Base-by-base conservation (phyloP, 1,284 basidiomycete species). In the Kalmanozyma brasiliensis region DNA sequence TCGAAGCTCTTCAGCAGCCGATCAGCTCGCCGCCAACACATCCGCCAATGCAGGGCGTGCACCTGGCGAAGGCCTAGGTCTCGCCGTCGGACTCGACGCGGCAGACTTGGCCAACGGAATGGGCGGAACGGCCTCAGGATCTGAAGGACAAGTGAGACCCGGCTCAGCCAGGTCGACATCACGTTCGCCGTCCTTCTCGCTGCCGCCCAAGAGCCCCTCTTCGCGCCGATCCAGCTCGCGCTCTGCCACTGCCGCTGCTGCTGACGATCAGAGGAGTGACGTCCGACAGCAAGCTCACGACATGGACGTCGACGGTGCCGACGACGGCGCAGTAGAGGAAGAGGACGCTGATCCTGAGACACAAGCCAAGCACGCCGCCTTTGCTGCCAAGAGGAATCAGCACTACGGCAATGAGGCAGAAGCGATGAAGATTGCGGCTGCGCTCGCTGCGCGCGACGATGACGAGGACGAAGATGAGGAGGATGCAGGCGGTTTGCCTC, bases 331-430 rank as follows among this genome's bases (percentile, higher is more conserved):
- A 14, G 60, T 69, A 6, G 70, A 75, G 32, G 73, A 75, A 34
- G 77, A 75, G 30, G 72, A 73, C n/a, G 47, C 61, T 4, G 76
- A 77, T 49, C 68, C 63, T 8, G 76, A 78, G 41, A 73, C 69
- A 3, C 61, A 74, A 60, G 75, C 71, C 46, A 74, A 77, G 43
- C 76, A 78, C 23, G 72, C 73, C 13, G 79, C 66, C 1, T 82
- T 82, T 49, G 69, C 76, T 2, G 66, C 64, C 29, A 82, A 81
- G 60, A 63, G 80, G 20, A 76, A 82, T 49, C 64, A 67, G 24
- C 80, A 81, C 44, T 82, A 82, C 47, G 80, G 79, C 14, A 79
- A 82, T 45, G 80, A 82, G 53, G 80, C 78, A 5, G 68, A 78
- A 34, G 80, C 78, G 23, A 77, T 81, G 59, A 77, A 78, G 58